Conservation (phyloP, 495 filamentous ascomycete species). For the Bacidia rubella region DNA sequence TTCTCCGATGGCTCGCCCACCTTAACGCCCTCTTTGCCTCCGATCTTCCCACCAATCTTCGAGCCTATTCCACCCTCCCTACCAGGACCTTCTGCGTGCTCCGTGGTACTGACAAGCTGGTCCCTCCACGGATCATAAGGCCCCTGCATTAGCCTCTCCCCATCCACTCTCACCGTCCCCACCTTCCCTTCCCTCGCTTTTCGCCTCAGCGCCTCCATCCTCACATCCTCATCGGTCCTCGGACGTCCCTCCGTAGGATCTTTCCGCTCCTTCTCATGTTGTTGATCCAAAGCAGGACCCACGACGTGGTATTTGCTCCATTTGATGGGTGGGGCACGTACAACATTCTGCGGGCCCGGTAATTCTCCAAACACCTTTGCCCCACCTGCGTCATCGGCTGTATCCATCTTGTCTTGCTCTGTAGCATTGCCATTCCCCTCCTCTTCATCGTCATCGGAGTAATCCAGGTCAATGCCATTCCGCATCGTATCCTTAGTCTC, state of each 20-base stretch:
- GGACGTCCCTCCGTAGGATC: constrained; percentile 49
- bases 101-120: constrained; percentile 39
- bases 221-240: constrained; percentile 24
- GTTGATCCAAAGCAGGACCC: constrained; percentile 63
- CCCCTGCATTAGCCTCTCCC: constrained; percentile 21
- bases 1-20: neutral
- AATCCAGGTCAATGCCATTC: constrained; percentile 13
- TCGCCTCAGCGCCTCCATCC: neutral
- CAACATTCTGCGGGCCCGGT: constrained; percentile 66
- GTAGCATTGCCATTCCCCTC: constrained; percentile 19
- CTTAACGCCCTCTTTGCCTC: neutral
- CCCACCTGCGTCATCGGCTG: neutral
- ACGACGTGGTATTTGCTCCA: constrained; percentile 83
- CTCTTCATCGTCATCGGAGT: constrained; percentile 21
- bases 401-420: constrained; percentile 3
- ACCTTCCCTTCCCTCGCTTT: constrained; percentile 26
- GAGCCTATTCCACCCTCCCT: neutral
- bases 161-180: constrained; percentile 37
- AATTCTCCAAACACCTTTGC: constrained; percentile 37
- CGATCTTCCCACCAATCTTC: neutral
- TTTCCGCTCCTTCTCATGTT: constrained; percentile 63
- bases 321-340: constrained; percentile 75
- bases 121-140: constrained; percentile 64
- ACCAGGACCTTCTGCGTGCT: constrained; percentile 18
- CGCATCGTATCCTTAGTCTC: constrained; percentile 26